Base-by-base conservation (phyloP, 257 asterid species). In the Cruciata laevipes region DNA sequence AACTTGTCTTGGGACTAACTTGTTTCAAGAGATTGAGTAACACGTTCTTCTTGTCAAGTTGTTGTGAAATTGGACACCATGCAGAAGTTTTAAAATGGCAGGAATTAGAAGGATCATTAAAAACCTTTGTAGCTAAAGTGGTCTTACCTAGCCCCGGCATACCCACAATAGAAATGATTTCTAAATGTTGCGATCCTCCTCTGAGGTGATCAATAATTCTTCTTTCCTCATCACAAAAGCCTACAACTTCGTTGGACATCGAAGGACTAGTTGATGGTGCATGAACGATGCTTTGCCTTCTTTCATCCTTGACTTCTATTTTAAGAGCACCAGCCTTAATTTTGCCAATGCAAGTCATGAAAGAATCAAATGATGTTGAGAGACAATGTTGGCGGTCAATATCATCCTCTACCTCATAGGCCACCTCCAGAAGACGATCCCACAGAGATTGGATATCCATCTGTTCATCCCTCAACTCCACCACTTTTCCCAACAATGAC, bases 131-230 rank as follows among this genome's bases (percentile, higher is more conserved):
- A 7, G 74, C 74, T 5, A 70, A 38, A 14, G 74, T 70, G 1
- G 74, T 70, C 74, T 70, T 70, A 24, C 74, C 74, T 5, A 40
- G 13, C 0, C 74, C 74, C 1, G 68, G 24, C 74, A 61, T 61
- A n/a, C 74, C 74, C 11, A 61, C 62, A 47, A 70, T 70, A 5
- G 74, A 3, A 33, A 70, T 23, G 8, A 60, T 18, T 24, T 27
- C 33, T 10, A 70, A 65, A 7, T 4, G 5, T 0, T 2, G 7
- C 12, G 59, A 32, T 70, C 62, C 68, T 5, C 67, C 7, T 59
- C 2, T 44, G n/a, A 69, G 73, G 7, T 24, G 7, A 4, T 69
- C 61, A 8, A 60, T 27, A 40, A 59, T 44, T n/a, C 3, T 14
- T 7, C 1, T 6, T 8, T 18, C 9, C 23, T 69, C 67, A 3